Evolutionary conservation across 805 yeast species (phyloP), one percentile per base, ranked within the genome.

Genomic region (Starmerella floricola): DNA sequence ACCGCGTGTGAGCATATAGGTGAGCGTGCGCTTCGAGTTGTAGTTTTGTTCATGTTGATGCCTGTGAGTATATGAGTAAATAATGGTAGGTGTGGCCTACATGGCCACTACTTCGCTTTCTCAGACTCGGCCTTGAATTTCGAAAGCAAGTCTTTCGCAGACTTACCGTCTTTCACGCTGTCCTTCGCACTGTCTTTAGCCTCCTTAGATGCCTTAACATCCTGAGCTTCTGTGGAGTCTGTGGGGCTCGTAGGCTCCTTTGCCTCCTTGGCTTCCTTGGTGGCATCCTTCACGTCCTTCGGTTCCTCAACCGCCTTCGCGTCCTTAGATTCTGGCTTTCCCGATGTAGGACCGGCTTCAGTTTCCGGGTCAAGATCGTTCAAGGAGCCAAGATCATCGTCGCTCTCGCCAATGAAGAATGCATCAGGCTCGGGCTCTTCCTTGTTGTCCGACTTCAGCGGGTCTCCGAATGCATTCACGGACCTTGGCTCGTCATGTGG

Each of bases 351-450:
- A 24, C 6, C 27, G 6, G 27, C 6, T 6, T 24, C 10, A 11
- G 27, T 8, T 6, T 11, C 10, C n/a, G 30, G 5, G 30, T 27
- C 15, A 15, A 34, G 46, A 26, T 54, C 54, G 38, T 44, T 42
- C 13, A 48, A 48, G 26, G 46, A 41, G 6, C 46, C 52, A 19
- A 52, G 41, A 18, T 49, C 51, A 42, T 51, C 55, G 38, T 55
- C 59, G 40, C 56, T 51, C 36, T 55, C 59, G 34, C 57, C 57
- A 35, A 55, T 55, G 36, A 54, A 53, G 43, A 55, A 55, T 13
- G 58, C 56, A 28, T 54, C 58, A 8, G 55, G 53, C 35, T 49
- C 47, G 6, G 51, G 56, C 40, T 51, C 55, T 8, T 42, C 51
- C 4, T 31, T 15, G 28, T 33, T 39, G 13, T 24, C 39, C 6